These are phyloP conservation scores for Starmerella powellii DNA, from an alignment of 805 yeast genomes.

Conservation along the genomic window DNA sequence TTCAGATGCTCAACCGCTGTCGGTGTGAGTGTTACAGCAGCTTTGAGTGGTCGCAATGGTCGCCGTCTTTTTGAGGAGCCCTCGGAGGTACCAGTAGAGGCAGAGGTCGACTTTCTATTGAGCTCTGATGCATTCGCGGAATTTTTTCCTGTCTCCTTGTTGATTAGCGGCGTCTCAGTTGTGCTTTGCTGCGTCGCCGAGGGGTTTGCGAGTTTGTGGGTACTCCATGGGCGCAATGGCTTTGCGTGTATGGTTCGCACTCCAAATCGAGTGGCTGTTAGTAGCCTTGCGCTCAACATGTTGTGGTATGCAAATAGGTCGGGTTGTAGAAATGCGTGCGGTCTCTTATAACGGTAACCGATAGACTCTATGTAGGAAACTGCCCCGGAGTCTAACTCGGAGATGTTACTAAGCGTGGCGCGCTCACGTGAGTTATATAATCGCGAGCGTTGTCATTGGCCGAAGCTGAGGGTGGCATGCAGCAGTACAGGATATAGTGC, in stretches of 20 bases:
- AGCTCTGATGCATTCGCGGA: too few relatives aligned
- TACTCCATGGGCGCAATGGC: constrained; percentile 22
- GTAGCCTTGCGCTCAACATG: neutral
- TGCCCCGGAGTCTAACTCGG: too few relatives aligned
- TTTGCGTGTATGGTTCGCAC: constrained; percentile 16
- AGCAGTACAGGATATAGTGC: too few relatives aligned
- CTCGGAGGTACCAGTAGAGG: constrained; percentile 20
- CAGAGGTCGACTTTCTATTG: neutral
- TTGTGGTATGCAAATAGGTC: too few relatives aligned
- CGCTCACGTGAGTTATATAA: too few relatives aligned
- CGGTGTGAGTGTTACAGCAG: constrained; percentile 69
- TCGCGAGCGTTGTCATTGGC: too few relatives aligned
- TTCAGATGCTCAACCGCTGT: constrained; percentile 63
- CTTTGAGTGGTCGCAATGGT: constrained; percentile 73
- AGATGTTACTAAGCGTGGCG: too few relatives aligned
- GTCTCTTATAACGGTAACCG: too few relatives aligned
- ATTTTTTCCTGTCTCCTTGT: neutral
- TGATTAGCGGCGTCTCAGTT: neutral
- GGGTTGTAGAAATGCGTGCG: too few relatives aligned
- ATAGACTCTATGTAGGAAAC: too few relatives aligned
- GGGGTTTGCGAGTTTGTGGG: constrained; percentile 19
- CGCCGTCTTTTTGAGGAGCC: constrained; percentile 32
- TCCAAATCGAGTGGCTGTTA: neutral
- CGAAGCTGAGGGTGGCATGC: too few relatives aligned
- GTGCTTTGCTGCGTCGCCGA: neutral